Evolutionary conservation across 306 rosid species (phyloP), one percentile per base, ranked within the genome.

Genomic region (Cucumis melo): DNA sequence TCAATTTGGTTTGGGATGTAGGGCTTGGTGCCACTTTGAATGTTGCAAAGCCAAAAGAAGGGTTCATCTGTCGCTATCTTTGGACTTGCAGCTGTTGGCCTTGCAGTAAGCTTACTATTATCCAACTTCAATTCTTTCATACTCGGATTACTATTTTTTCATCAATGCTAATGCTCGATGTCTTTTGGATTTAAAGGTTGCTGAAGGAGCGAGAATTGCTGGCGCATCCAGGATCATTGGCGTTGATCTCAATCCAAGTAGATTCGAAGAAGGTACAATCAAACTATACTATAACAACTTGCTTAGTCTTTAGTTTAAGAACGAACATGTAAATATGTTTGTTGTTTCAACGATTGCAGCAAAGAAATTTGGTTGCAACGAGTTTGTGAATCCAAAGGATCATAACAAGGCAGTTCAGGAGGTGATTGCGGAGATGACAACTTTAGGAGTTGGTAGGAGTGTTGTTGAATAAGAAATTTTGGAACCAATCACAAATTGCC

Each of bases 31-130:
- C 98, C 16, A 86, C 97, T 59, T 4, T 93, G 65, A 93, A 93
- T 79, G 98, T 93, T 75, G 98, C 98, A 34, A 93, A 88, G 67
- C 98, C 98, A 0, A 85, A 87, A 51, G n/a, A 87, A 87, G 17
- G 97, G 97, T n/a, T 83, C 88, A 38, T 81, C 96, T 50, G 92
- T 93, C 71, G 98, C 97, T n/a, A 51, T 93, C 56, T 93, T 93
- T 39, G 97, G 98, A 74, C 85, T 91, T 41, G 98, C 97, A 20
- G 98, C 97, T 57, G 96, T 93, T 74, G 98, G 98, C 41, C 96
- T 93, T 65, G 91, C 97, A 48, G 98, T 91, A 83, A 87, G 97
- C 13, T 68, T 5, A 46, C 53, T 13, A 46, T 46, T 12, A 46
- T 46, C 3, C 51, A 11, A 46, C 51, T 46, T 46, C 51, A 46